These are phyloP conservation scores for Trypethelium eluteriae DNA, from an alignment of 495 filamentous ascomycete genomes.

Conservation along the genomic window DNA sequence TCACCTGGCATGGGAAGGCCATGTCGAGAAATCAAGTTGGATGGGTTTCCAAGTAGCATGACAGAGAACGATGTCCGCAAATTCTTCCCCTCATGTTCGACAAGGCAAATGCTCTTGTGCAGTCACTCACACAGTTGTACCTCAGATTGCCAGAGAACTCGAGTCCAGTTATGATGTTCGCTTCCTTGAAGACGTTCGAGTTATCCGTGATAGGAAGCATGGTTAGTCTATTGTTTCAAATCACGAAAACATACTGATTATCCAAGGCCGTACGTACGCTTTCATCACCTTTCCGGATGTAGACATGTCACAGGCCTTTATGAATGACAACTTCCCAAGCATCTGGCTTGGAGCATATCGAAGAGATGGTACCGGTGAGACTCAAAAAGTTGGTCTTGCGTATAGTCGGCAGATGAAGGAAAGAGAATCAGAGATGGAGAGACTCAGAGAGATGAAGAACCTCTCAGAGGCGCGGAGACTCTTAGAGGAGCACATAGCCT, in stretches of 20 bases:
- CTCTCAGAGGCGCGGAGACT: too few relatives aligned
- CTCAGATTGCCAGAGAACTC: constrained; percentile 49
- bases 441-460: too few relatives aligned
- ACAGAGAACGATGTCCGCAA: constrained; percentile 54
- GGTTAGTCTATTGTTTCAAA: constrained; percentile 69
- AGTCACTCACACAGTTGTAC: constrained; percentile 27
- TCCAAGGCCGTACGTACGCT: constrained; percentile 54
- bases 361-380: constrained; percentile 17
- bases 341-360: constrained; percentile 48
- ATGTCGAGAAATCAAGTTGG: constrained; percentile 55
- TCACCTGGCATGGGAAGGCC: constrained; percentile 43
- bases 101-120: too few relatives aligned
- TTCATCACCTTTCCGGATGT: constrained; percentile 60
- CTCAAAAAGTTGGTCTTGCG: not conserved
- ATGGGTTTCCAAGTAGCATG: constrained; percentile 52
- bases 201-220: constrained; percentile 66
- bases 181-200: constrained; percentile 43
- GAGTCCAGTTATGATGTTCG: not conserved
- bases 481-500: too few relatives aligned
- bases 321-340: constrained; percentile 57
- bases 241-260: constrained; percentile 31
- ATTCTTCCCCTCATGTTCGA: constrained; percentile 24
- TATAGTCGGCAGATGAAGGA: not conserved
- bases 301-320: constrained; percentile 54
- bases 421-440: not conserved